These are phyloP conservation scores for Fusarium sp. DNA, from an alignment of 2,329 filamentous ascomycete genomes.

Conservation along the genomic window DNA sequence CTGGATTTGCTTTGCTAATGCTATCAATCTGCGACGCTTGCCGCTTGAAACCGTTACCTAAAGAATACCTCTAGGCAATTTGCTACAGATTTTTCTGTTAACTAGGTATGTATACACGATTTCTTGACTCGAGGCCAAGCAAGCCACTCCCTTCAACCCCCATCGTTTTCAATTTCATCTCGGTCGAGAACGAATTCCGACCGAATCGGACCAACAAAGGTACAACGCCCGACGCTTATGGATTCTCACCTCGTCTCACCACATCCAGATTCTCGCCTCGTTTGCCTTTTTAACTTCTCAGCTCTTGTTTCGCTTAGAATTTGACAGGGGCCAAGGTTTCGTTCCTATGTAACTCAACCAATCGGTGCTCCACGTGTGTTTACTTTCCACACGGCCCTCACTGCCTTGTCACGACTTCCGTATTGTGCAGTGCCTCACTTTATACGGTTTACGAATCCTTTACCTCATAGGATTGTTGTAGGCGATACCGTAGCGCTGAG, in stretches of 20 bases:
- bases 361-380: slow-evolving; percentile 36
- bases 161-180: slow-evolving; percentile 10
- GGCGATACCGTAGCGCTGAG: background rate
- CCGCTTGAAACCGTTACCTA: slow-evolving; percentile 29
- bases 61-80: slow-evolving; percentile 4
- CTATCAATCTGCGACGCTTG: slow-evolving; percentile 29
- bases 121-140: background rate
- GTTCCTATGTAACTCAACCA: slow-evolving; percentile 12
- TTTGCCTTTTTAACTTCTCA: slow-evolving; percentile 5
- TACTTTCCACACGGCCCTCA: slow-evolving; percentile 4
- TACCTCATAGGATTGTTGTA: background rate
- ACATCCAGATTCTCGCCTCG: slow-evolving; percentile 4
- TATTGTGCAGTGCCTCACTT: background rate
- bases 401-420: slow-evolving; percentile 3
- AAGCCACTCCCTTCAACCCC: background rate
- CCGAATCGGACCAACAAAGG: slow-evolving; percentile 19
- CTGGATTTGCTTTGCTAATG: slow-evolving; percentile 28
- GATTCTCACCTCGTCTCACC: slow-evolving; percentile 7
- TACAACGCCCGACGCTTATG: slow-evolving; percentile 5
- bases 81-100: background rate
- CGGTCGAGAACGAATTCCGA: slow-evolving; percentile 17
- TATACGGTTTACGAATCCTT: background rate
- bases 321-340: slow-evolving; percentile 21
- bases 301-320: slow-evolving; percentile 20
- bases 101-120: background rate